Conservation (phyloP, 2,329 filamentous ascomycete genomes). For the Dothideomycetidae sp. region DNA sequence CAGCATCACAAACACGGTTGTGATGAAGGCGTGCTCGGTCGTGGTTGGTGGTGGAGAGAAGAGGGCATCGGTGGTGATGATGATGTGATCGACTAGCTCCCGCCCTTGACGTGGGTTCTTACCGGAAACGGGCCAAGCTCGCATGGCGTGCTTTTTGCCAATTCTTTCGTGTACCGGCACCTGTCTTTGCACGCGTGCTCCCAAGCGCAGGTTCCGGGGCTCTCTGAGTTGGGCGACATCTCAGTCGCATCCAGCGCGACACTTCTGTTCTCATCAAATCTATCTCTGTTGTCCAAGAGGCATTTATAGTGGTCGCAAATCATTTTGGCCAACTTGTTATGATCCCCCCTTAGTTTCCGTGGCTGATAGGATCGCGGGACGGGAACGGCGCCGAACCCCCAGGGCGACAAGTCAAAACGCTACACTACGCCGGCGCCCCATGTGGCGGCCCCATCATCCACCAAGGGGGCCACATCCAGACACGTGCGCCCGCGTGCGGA, state of each 20-base stretch:
- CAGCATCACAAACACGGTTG: too few relatives aligned
- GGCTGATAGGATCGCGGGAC: too few relatives aligned
- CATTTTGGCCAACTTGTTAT: too few relatives aligned
- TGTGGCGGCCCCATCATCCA: not conserved
- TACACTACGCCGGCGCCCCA: too few relatives aligned
- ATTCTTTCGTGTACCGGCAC: not conserved
- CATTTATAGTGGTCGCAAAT: not conserved
- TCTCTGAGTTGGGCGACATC: too few relatives aligned
- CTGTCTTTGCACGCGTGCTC: not conserved
- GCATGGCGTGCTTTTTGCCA: slow-evolving; percentile 7
- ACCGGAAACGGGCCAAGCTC: slow-evolving; percentile 5
- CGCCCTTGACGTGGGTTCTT: slow-evolving; percentile 9
- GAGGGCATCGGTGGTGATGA: slow-evolving; percentile 5
- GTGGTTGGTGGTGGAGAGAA: not conserved
- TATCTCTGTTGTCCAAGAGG: not conserved
- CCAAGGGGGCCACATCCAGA: not conserved
- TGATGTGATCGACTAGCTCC: slow-evolving; percentile 12
- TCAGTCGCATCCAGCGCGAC: too few relatives aligned
- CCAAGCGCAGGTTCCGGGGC: too few relatives aligned
- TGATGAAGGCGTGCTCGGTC: too few relatives aligned
- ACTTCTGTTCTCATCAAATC: not conserved
- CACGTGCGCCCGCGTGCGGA: not conserved
- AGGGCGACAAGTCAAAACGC: too few relatives aligned
- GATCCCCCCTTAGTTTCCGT: too few relatives aligned
- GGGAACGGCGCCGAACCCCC: too few relatives aligned